Percentiles rank a stretch among this genome's conserved stretches.
These are phyloP conservation scores for Geotrichum aggregatum DNA, from an alignment of 1,139 yeast species.

Conservation along the genomic window DNA sequence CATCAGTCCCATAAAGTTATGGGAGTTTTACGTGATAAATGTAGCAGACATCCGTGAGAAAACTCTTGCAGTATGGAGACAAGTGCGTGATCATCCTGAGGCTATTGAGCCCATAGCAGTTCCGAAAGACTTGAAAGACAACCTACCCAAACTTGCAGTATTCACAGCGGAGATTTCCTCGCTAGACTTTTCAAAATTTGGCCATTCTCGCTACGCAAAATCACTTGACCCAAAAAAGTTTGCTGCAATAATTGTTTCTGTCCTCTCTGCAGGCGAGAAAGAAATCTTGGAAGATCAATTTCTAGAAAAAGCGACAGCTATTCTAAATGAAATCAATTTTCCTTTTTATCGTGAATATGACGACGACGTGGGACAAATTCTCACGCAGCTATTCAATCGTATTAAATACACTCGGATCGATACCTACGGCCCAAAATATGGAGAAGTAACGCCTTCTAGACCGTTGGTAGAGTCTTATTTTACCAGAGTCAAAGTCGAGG, in stretches of 20 bases:
- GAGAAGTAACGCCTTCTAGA: slow-evolving; percentile 48
- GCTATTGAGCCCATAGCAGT: slow-evolving; percentile 37
- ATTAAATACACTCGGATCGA: slow-evolving; percentile 73
- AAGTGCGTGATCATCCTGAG: slow-evolving; percentile 18
- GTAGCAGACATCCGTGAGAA: slow-evolving; percentile 30
- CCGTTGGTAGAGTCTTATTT: slow-evolving; percentile 87
- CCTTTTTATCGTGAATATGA: slow-evolving; percentile 71
- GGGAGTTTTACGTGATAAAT: slow-evolving; percentile 85
- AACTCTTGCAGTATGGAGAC: slow-evolving; percentile 31
- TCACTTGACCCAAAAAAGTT: slow-evolving; percentile 50
- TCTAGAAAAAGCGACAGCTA: slow-evolving; percentile 45
- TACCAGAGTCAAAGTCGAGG: slow-evolving; percentile 55
- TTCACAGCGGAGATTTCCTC: slow-evolving; percentile 49
- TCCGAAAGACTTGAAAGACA: slow-evolving; percentile 42
- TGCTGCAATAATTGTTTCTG: slow-evolving; percentile 44
- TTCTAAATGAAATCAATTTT: slow-evolving; percentile 73
- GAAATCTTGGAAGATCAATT: slow-evolving; percentile 32
- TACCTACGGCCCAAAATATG: slow-evolving; percentile 72
- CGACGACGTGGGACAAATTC: slow-evolving; percentile 59
- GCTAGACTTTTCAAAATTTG: slow-evolving; percentile 38
- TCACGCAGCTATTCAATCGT: slow-evolving; percentile 68
- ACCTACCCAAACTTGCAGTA: slow-evolving; percentile 47
- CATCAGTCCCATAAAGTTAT: slow-evolving; percentile 58
- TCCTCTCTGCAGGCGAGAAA: slow-evolving; percentile 41
- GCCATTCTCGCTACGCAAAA: slow-evolving; percentile 52